Evolutionary conservation across 1,284 basidiomycete species (phyloP).

Genomic region (Sporisorium scitamineum): DNA sequence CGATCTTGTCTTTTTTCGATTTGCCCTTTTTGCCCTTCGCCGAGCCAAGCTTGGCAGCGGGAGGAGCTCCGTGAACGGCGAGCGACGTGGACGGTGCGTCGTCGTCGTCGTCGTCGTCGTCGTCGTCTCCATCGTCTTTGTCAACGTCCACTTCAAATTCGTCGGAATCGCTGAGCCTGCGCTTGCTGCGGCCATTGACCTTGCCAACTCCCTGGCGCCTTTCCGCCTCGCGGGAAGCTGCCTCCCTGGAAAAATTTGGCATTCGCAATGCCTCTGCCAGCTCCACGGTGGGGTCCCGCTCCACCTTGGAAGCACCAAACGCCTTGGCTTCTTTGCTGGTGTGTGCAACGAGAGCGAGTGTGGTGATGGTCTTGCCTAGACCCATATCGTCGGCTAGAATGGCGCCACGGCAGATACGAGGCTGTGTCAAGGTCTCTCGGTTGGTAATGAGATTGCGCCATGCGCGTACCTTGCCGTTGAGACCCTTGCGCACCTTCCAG

Average conservation of each 20-base stretch:
- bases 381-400: slow-evolving; percentile 85
- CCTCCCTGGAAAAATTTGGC: background rate
- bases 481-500: slow-evolving; percentile 79
- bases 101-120: slow-evolving; percentile 24
- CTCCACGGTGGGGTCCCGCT: slow-evolving; percentile 19
- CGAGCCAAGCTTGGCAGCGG: slow-evolving; percentile 69
- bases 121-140: slow-evolving; percentile 14
- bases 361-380: slow-evolving; percentile 95
- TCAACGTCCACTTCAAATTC: slow-evolving; percentile 10
- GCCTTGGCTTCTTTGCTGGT: slow-evolving; percentile 79
- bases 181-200: slow-evolving; percentile 12
- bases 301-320: slow-evolving; percentile 73
- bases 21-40: slow-evolving; percentile 72
- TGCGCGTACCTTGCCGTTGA: slow-evolving; percentile 73
- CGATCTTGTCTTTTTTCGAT: slow-evolving; percentile 74
- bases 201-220: slow-evolving; percentile 11
- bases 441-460: slow-evolving; percentile 82
- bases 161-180: slow-evolving; percentile 18
- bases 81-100: slow-evolving; percentile 18
- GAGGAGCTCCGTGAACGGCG: slow-evolving; percentile 42
- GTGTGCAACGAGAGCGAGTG: slow-evolving; percentile 87
- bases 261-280: slow-evolving; percentile 15
- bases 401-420: slow-evolving; percentile 81
- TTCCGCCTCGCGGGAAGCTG: slow-evolving; percentile 1
- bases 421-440: slow-evolving; percentile 77